These are phyloP conservation scores for Candida lessepsii DNA, from an alignment of 805 yeast genomes.

Conservation along the genomic window DNA sequence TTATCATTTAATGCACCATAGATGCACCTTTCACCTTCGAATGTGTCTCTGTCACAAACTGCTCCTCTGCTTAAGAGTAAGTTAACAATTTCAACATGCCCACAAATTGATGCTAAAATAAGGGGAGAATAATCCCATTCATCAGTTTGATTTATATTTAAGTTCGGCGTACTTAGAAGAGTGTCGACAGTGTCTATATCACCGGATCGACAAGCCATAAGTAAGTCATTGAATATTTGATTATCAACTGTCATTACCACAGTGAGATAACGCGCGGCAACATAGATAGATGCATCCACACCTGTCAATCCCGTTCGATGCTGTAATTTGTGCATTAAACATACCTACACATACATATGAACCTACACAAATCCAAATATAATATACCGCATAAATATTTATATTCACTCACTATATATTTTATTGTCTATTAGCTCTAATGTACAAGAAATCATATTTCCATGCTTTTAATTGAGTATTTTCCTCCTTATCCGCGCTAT, in stretches of 20 bases:
- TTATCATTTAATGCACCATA: constrained; percentile 74
- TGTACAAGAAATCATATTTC: too few species aligned
- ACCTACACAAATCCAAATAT: too few species aligned
- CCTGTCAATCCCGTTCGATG: too few species aligned
- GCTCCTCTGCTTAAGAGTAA: constrained; percentile 65
- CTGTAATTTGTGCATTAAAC: too few species aligned
- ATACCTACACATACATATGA: too few species aligned
- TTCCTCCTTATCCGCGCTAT: too few species aligned
- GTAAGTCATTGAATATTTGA: constrained; percentile 11
- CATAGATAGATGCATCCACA: too few species aligned
- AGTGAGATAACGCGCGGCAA: too few species aligned
- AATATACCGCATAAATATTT: too few species aligned
- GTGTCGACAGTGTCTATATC: constrained; percentile 64
- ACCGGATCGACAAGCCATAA: constrained; percentile 63
- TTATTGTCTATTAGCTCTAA: too few species aligned
- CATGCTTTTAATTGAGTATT: too few species aligned
- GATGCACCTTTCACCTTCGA: constrained; percentile 72
- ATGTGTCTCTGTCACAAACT: constrained; percentile 75
- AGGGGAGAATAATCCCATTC: constrained; percentile 76
- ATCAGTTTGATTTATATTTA: constrained; percentile 53
- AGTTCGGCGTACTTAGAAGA: constrained; percentile 43
- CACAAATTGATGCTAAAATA: constrained; percentile 71
- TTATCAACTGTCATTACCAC: constrained; percentile 3
- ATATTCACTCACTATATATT: too few species aligned
- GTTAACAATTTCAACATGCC: constrained; percentile 64